These are phyloP conservation scores for Agarophyton chilense DNA, from an alignment of 23 red algal species.

Conservation along the genomic window DNA sequence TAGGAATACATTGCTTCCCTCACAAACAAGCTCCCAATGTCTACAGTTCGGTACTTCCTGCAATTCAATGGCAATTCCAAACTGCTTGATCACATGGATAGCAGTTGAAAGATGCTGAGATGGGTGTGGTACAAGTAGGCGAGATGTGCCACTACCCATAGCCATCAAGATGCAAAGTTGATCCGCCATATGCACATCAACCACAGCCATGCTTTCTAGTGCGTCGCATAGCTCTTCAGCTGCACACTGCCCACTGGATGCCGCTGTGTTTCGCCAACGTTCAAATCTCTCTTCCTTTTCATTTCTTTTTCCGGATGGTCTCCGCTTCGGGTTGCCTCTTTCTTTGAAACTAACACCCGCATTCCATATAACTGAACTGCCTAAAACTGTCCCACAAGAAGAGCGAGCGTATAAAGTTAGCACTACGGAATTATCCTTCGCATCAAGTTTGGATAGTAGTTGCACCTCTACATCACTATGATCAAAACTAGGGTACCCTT, in stretches of 20 bases:
- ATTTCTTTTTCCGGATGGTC: not conserved
- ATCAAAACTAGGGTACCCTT: not conserved
- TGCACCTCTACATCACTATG: not conserved
- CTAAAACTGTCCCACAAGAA: conserved; percentile 9
- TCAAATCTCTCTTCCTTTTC: not conserved
- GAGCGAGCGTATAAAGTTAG: conserved; percentile 13
- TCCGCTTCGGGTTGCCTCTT: not conserved
- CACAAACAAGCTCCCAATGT: not conserved
- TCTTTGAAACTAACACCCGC: not conserved
- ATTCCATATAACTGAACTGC: conserved; percentile 9
- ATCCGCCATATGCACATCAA: conserved; percentile 55
- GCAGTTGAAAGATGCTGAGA: conserved; percentile 10
- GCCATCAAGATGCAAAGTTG: conserved; percentile 52
- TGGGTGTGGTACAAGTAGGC: conserved; percentile 20
- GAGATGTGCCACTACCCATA: conserved; percentile 21
- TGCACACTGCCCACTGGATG: not conserved
- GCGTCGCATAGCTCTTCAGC: conserved; percentile 31
- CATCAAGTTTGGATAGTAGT: not conserved
- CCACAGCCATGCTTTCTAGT: not conserved
- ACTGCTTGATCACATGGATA: not conserved
- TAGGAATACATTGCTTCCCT: not conserved
- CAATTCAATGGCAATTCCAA: conserved; percentile 10
- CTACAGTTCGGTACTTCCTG: not conserved
- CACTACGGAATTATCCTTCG: not conserved
- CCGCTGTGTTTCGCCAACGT: conserved; percentile 15